Percentiles rank a stretch among this genome's conserved stretches.
Conservation (phyloP, 768 basidiomycete species). For the Strobilomyces echinocephalus region DNA sequence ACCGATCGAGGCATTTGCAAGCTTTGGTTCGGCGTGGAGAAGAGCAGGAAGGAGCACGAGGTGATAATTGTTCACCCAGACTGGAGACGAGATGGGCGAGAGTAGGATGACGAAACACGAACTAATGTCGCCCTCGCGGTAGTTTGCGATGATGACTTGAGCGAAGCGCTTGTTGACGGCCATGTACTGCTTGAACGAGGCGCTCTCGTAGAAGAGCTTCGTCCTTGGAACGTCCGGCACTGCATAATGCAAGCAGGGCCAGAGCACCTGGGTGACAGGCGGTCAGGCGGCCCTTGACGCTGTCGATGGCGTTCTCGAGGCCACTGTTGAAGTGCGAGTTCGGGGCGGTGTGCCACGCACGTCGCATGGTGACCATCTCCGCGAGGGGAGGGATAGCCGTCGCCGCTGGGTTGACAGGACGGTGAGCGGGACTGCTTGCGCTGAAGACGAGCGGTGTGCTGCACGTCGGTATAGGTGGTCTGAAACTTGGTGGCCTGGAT, state of each 20-base stretch:
- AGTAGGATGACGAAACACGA: no score
- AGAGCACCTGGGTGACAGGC: constrained; percentile 48
- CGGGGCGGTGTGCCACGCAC: constrained; percentile 47
- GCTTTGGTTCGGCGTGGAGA: constrained; percentile 56
- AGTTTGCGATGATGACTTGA: constrained; percentile 70
- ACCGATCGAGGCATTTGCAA: constrained; percentile 46
- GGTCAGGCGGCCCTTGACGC: constrained; percentile 53
- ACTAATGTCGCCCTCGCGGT: constrained; percentile 82
- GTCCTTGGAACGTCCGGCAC: constrained; percentile 85
- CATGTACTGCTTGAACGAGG: constrained; percentile 78
- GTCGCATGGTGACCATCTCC: constrained; percentile 19
- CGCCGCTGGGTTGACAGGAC: constrained; percentile 37
- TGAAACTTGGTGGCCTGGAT: constrained; percentile 39
- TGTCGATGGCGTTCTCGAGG: constrained; percentile 77
- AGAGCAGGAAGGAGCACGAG: constrained; percentile 49
- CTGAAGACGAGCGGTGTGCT: constrained; percentile 37
- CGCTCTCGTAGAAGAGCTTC: constrained; percentile 74
- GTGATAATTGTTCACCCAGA: no score
- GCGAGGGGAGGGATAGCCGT: constrained; percentile 31
- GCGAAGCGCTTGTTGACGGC: constrained; percentile 90
- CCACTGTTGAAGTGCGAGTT: constrained; percentile 81
- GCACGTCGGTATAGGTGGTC: constrained; percentile 44
- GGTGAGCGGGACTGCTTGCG: constrained; percentile 54
- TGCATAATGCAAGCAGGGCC: constrained; percentile 84
- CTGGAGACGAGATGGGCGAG: no score